Evolutionary conservation across 805 yeast species (phyloP), one percentile per base, ranked within the genome.

Genomic region (baker's yeast (Saccharomyces cerevisiae)): DNA sequence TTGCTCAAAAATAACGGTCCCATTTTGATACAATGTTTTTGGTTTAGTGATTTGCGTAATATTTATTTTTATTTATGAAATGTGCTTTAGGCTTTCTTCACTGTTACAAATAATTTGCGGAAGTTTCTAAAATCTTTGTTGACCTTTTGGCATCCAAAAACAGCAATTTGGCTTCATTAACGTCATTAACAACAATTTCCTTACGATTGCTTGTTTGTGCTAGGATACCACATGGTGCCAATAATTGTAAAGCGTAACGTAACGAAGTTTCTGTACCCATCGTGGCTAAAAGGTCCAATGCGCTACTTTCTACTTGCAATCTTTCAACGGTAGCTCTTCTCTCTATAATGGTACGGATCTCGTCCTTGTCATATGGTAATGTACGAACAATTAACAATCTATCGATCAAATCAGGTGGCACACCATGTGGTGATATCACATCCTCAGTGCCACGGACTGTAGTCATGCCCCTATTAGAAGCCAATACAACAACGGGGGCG

Each of bases 381-480:
- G 99, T 94, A 71, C 95, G 84, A 49, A 94, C 90, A 65, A 94
- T 94, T 62, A 94, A 81, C 59, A 92, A 76, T 61, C 99, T 78
- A 73, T 94, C 99, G 57, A 91, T 77, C 68, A 94, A 79, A 75
- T 94, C 99, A 11, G 96, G 86, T 30, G 99, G 99, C 59, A 92
- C 83, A 41, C 99, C 99, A 69, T 94, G 99, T 48, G 99, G 97
- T 21, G 96, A 85, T 56, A 80, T 80, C 49, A 83, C 77, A 64
- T 86, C 96, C 56, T 83, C 88, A 6, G 97, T 86, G 47, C 99
- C 99, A 62, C 96, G 82, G 27, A 95, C 87, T 2, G 89, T 82
- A 6, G 97, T 87, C 75, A 89, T 76, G 55, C 99, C 99, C 70
- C 97, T 82, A 73, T 94, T 94, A 6, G 98, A 89, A 36, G 99